Evolutionary conservation across 2,329 filamentous ascomycete species (phyloP), one percentile per base, ranked within the genome.

Genomic region (Diplodia corticola): DNA sequence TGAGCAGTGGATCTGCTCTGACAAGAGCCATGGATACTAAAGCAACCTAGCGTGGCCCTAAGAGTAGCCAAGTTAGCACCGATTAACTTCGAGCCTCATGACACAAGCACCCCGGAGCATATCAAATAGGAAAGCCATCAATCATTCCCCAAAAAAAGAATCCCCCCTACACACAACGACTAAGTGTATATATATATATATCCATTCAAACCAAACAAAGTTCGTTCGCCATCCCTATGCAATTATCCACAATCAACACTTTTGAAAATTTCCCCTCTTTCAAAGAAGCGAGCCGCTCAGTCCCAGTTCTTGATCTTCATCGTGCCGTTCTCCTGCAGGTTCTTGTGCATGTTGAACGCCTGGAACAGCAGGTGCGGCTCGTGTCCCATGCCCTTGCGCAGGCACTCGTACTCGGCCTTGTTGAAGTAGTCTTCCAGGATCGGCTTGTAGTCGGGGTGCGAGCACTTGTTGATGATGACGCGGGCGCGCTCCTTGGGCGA

Each of bases 321-420:
- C 71, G 91, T 95, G 26, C 92, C 92, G 77, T 94, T 86, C 81
- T 93, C 89, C 67, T 87, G 81, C 68, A 96, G 79, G 69, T 92
- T 91, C 84, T 89, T 89, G 81, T 96, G 93, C 88, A 96, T 91
- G 78, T 96, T 91, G 77, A 96, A 96, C 54, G 85, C 84, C 80
- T 96, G 91, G 85, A 89, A 96, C 69, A 96, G 82, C 75, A 96
- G 80, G 78, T 96, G 92, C 28, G 93, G 93, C 84, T 96, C 91
- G 79, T 96, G 92, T 22, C 91, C 92, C 91, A 89, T 91, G 22
- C 92, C 93, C 85, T 92, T 94, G 78, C 84, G 86, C 77, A 96
- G 79, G 76, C 92, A 95, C 81, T 96, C 91, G 73, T 85, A 91
- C 81, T 96, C 93, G 44, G 93, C 92, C 78, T 90, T 91, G 70